Evolutionary conservation across 2,329 filamentous ascomycete genomes (phyloP), one percentile per base, ranked within the genome.

Genomic region (Ophiosphaerella korrae): DNA sequence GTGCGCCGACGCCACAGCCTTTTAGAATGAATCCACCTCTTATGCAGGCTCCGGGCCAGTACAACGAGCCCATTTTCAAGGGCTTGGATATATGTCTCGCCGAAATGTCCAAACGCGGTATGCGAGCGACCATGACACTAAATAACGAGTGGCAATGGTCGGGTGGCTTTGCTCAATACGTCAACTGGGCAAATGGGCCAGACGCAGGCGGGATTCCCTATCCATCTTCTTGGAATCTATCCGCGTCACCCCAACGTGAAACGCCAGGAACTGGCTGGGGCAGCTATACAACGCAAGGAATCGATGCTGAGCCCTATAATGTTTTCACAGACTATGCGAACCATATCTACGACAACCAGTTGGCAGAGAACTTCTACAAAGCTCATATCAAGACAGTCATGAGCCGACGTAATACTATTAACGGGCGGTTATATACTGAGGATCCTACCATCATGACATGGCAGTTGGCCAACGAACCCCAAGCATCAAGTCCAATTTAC

Each of bases 391-490:
- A 63, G 45, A 71, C 64, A 0, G 69, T 75, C 7, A 65, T 73
- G 41, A 62, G 44, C n/a, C 61, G 73, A 1, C 60, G 56, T n/a
- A 75, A 75, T 51, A 72, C 68, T 1, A 57, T 74, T 7, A 75
- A 70, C 24, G 71, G 72, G 1, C 64, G 70, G 1, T 26, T 64
- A 1, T 75, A 75, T 54, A 70, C 53, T 6, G 66, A 74, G 29
- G 72, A 74, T 49, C 63, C 73, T 0, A 73, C 73, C 1, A 68
- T 75, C 43, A 75, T 75, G 73, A 74, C 73, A 13, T 75, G 73
- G 73, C 70, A 75, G 50, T 58, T 75, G 7, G 73, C 73, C 24
- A 75, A 75, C 42, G 73, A 75, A 48, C 73, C 73, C 3, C 73
- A 75, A 40, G 62, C 65, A 4, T 59, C 63, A 5, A 58, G 65